Evolutionary conservation across 2,329 filamentous ascomycete species (phyloP).

Genomic region (Simplicillium sp.): DNA sequence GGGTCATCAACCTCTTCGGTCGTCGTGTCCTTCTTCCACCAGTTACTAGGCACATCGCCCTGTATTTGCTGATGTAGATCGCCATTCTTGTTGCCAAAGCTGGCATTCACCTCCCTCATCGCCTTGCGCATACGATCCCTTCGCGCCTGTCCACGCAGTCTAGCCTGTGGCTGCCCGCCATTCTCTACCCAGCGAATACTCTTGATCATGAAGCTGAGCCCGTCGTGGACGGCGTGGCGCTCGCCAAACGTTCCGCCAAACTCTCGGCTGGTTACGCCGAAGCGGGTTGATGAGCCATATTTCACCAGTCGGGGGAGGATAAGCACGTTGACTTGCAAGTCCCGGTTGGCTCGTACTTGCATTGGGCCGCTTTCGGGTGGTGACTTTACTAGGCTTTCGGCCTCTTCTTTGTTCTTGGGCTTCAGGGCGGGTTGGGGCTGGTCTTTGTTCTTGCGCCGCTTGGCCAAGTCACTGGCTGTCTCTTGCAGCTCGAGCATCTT

Average conservation of each 20-base stretch:
- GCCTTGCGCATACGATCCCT: conserved; percentile 48
- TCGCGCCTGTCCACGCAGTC: conserved; percentile 45
- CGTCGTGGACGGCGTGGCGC: conserved; percentile 57
- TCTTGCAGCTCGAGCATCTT: conserved; percentile 51
- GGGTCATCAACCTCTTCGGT: conserved; percentile 12
- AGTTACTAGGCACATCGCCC: conserved; percentile 22
- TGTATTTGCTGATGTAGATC: conserved; percentile 11
- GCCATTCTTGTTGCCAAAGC: conserved; percentile 14
- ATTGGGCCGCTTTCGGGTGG: conserved; percentile 55
- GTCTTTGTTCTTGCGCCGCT: conserved; percentile 21
- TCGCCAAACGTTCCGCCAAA: conserved; percentile 50
- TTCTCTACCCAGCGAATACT: conserved; percentile 76
- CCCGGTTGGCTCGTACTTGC: conserved; percentile 55
- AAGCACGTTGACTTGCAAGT: conserved; percentile 79
- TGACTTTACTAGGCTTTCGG: conserved; percentile 34
- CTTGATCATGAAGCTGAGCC: conserved; percentile 79
- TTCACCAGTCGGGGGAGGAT: conserved; percentile 71
- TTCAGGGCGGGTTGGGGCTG: conserved; percentile 4
- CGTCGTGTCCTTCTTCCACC: conserved; percentile 22
- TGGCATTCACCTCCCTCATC: conserved; percentile 39
- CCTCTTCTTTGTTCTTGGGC: conserved; percentile 20
- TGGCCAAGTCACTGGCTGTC: conserved; percentile 15
- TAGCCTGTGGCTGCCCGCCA: conserved; percentile 52
- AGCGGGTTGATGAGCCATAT: conserved; percentile 66
- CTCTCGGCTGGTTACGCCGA: conserved; percentile 72